Base-by-base conservation (phyloP, 495 filamentous ascomycete genomes). In the Daldinia loculata region DNA sequence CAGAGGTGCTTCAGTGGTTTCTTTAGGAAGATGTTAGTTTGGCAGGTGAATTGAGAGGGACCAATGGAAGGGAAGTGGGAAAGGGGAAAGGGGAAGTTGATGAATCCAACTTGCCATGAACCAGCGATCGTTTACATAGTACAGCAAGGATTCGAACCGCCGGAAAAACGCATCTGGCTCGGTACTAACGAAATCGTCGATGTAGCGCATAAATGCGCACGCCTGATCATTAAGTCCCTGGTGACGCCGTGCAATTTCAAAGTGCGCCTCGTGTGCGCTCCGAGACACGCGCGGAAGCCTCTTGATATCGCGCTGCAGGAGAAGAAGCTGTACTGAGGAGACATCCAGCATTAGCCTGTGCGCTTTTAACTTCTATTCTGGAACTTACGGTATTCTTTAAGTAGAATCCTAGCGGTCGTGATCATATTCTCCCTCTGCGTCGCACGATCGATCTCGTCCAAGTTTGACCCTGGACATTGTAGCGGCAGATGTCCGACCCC, bases 171-270 rank as follows among this genome's bases (percentile, higher is more conserved):
- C 24, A 14, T 72, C 64, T 1, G 55, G 64, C n/a, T 56, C 48
- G 29, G 17, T 36, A 32, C 11, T 41, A 29, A 72, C 19, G 41
- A 61, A 69, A 29, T 68, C 65, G 29, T 72, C 64, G 9, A 72
- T 65, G 12, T 72, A 50, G 9, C 64, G 63, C 69, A 67, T 67
- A 34, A 56, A 72, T 15, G 69, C 60, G 2, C 27, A 59, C 19
- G 61, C 70, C 26, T 61, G 26, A n/a, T 65, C 29, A 26, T 53
- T 19, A 6, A 68, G 61, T 3, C 39, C 45, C 17, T 72, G 38
- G 4, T 9, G 5, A 1, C 22, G 0, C 38, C 14, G 39, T 32
- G 36, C 34, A 0, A n/a, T 14, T 2, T 55, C 15, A 50, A 61
- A 72, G 27, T 69, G 61, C 1, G 36, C 24, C 30, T 68, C 50